phyloP scores from a whole-genome alignment of 176 grass and related monocot genomes.

The Aegilops speltoides region DNA sequence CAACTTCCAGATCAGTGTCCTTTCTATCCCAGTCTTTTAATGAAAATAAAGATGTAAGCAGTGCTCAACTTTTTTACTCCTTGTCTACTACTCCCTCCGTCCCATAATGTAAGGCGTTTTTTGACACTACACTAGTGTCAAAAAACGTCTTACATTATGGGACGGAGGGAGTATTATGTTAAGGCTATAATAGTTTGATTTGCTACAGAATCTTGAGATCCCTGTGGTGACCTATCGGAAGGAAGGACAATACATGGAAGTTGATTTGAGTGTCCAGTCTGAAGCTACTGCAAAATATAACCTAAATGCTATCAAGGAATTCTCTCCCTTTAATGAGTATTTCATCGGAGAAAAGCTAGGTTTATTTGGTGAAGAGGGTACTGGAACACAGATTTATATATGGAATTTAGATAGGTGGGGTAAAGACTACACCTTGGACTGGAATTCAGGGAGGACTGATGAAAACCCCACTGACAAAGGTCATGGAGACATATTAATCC shows the following conservation, averaged over 20 bases:
- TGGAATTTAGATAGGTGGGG: conserved; percentile 97
- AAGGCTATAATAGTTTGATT: conserved; percentile 17
- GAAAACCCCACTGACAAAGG: conserved; percentile 27
- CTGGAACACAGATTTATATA: conserved; percentile 82
- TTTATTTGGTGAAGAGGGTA: conserved; percentile 63
- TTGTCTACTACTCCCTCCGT: neutral
- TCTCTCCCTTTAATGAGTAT: conserved; percentile 91
- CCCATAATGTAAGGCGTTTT: too few species aligned
- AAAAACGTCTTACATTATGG: too few species aligned
- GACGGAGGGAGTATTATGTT: neutral
- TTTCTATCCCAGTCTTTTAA: conserved; percentile 90
- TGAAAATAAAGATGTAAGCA: conserved; percentile 67
- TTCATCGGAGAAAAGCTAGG: conserved; percentile 79
- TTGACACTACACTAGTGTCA: too few species aligned
- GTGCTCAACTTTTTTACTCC: neutral
- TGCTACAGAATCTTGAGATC: conserved; percentile 82
- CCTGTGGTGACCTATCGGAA: conserved; percentile 76
- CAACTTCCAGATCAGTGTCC: conserved; percentile 68
- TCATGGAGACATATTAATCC: conserved; percentile 73
- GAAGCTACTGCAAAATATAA: conserved; percentile 62
- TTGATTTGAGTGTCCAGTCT: conserved; percentile 74
- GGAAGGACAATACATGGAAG: conserved; percentile 78
- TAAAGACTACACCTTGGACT: conserved; percentile 65
- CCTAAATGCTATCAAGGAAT: conserved; percentile 71
- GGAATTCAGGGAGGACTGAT: conserved; percentile 48